phyloP scores from a whole-genome alignment of 441 rosid species.

The Viola pubescens region DNA sequence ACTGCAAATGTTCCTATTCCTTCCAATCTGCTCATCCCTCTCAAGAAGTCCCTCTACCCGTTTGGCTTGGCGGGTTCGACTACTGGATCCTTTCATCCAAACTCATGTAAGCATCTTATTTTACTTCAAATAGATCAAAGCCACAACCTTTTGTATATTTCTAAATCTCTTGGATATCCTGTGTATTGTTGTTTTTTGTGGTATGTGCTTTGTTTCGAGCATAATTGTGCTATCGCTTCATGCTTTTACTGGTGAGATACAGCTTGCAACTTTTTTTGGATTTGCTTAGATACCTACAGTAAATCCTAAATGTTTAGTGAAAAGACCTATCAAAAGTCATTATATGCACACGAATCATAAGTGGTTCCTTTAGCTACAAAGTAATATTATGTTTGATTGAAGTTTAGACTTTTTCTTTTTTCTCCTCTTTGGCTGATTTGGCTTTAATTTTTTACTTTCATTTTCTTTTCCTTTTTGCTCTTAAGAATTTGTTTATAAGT shows the following conservation, averaged over 20 bases:
- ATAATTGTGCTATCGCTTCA: too few species aligned
- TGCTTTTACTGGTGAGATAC: too few species aligned
- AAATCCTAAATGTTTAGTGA: neutral
- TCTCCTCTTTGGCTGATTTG: neutral
- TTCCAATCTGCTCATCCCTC: slow-evolving; percentile 44
- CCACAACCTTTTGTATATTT: neutral
- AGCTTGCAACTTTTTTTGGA: too few species aligned
- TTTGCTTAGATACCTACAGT: neutral
- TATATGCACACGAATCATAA: slow-evolving; percentile 13
- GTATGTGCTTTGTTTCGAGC: too few species aligned
- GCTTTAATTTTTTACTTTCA: slow-evolving; percentile 5
- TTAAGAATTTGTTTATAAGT: neutral
- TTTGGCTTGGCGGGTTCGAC: slow-evolving; percentile 22
- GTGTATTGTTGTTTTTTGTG: slow-evolving; percentile 1
- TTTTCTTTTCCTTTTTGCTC: neutral
- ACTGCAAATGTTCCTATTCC: slow-evolving; percentile 52
- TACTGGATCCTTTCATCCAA: slow-evolving; percentile 33
- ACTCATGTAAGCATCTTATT: slow-evolving; percentile 36
- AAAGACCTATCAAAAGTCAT: slow-evolving; percentile 10
- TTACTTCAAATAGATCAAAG: slow-evolving; percentile 1
- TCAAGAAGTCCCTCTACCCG: slow-evolving; percentile 43
- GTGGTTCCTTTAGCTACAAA: slow-evolving; percentile 13
- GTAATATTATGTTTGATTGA: slow-evolving; percentile 3
- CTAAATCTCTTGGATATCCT: neutral
- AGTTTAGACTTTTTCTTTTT: neutral